These are phyloP conservation scores for Erucastrum elatum DNA, from an alignment of 345 rosid genomes.

Conservation along the genomic window DNA sequence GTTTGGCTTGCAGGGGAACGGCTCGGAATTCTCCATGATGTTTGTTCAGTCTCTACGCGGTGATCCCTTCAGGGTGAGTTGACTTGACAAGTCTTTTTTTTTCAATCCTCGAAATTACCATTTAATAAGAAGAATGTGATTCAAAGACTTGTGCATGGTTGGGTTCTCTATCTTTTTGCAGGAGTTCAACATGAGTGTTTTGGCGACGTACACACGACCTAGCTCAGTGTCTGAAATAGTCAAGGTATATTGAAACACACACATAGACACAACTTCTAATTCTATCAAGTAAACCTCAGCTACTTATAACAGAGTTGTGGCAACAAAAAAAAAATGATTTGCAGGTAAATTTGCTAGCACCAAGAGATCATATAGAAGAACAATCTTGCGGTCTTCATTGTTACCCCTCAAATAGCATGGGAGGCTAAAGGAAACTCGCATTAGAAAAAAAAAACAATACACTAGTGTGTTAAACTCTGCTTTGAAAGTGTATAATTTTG, in stretches of 20 bases:
- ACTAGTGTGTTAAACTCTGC: slow-evolving; percentile 1
- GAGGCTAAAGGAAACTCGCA: slow-evolving; percentile 44
- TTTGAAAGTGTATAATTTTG: slow-evolving; percentile 16
- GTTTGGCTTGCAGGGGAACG: slow-evolving; percentile 57
- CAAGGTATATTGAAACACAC: slow-evolving; percentile 55
- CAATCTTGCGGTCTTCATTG: slow-evolving; percentile 36
- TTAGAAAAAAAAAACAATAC: not conserved
- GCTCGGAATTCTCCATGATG: slow-evolving; percentile 61
- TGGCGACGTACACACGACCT: slow-evolving; percentile 79
- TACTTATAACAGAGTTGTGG: not conserved
- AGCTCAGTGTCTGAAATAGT: slow-evolving; percentile 84
- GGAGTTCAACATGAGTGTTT: slow-evolving; percentile 92
- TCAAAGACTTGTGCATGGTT: not conserved
- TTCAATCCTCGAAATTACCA: not conserved
- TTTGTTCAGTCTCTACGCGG: slow-evolving; percentile 94
- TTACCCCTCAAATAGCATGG: slow-evolving; percentile 57
- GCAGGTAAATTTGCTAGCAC: slow-evolving; percentile 83
- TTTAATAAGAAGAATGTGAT: not conserved
- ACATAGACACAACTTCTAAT: not conserved
- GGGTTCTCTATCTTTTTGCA: slow-evolving; percentile 25
- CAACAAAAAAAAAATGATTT: not conserved
- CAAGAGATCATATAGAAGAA: slow-evolving; percentile 51
- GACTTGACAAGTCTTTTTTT: not conserved
- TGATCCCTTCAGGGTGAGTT: slow-evolving; percentile 87
- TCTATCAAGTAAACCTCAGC: not conserved